Base-by-base conservation (phyloP, 192 early-diverging fungal genomes). In the Coemansia sp. region DNA sequence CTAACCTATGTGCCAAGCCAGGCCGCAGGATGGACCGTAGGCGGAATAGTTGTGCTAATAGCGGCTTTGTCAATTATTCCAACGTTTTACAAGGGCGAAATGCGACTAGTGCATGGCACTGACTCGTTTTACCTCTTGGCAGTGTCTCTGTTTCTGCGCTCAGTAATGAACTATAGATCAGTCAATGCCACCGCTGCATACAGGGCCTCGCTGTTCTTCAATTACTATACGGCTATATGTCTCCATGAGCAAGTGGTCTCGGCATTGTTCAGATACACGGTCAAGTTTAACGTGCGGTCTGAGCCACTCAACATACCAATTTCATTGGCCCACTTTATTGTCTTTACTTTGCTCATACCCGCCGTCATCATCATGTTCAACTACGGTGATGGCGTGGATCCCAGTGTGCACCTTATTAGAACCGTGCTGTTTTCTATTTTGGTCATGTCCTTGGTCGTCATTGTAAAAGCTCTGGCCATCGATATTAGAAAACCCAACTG, bases 131-230 rank as follows among this genome's bases (percentile, higher is more conserved):
- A 21, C 68, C 66, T 6, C 26, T 18, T 55, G 52, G 68, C 62
- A 10, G 65, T 76, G 0, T 52, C 59, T 16, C 37, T 76, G 59
- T 70, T 62, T 41, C 47, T 76, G 20, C 73, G 73, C 11, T 68
- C 73, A 1, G 73, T 60, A 8, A 23, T 76, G 0, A 66, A 64
- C 43, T 62, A 53, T 34, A 37, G 42, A 9, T n/a, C 31, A 0
- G 73, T 64, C 1, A 61, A 66, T 55, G 70, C 69, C 45, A 41
- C 45, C 0, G 42, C 55, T n/a, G 65, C 69, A 11, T 76, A 76
- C 36, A 70, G 66, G 25, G 73, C 68, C 5, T 76, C 73, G 1
- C 35, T 76, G 26, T 66, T 70, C 33, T 76, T 76, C 45, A 62
- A 70, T 36, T 70, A 70, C 47, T 58, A 36, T 37, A 36, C 56